Conservation (phyloP, 2,329 filamentous ascomycete genomes). For the Didymosphaeria variabile region DNA sequence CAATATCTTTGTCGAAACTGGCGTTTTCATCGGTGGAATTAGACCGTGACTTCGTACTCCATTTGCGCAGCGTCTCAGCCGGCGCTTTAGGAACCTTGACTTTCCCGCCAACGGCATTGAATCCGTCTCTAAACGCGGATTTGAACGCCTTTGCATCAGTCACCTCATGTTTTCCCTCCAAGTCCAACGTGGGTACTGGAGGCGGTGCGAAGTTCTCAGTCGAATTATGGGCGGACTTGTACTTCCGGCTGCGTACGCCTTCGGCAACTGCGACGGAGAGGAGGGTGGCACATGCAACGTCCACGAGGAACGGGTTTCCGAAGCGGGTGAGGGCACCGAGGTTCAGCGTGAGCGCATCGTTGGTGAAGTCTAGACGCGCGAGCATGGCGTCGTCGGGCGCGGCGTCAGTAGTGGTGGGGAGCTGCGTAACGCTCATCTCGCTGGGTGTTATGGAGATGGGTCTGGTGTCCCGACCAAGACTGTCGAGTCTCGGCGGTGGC, state of each 20-base stretch:
- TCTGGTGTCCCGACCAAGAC: constrained; percentile 29
- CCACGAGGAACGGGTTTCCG: constrained; percentile 57
- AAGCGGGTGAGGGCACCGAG: constrained; percentile 53
- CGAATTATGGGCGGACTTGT: constrained; percentile 23
- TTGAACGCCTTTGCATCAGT: constrained; percentile 41
- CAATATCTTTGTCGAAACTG: constrained; percentile 48
- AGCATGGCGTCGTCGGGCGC: constrained; percentile 51
- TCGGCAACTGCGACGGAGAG: constrained; percentile 58
- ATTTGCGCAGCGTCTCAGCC: constrained; percentile 33
- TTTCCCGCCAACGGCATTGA: constrained; percentile 41
- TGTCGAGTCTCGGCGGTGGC: constrained; percentile 37
- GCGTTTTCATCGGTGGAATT: constrained; percentile 15
- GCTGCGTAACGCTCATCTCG: constrained; percentile 43
- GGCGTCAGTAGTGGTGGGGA: constrained; percentile 48
- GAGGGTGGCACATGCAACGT: constrained; percentile 54
- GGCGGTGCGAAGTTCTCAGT: constrained; percentile 40
- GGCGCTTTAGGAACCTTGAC: constrained; percentile 29
- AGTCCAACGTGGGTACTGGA: constrained; percentile 38
- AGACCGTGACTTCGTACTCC: constrained; percentile 27
- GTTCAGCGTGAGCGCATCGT: constrained; percentile 55
- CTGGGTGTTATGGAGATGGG: constrained; percentile 45
- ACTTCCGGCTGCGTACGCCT: constrained; percentile 43
- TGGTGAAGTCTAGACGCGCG: constrained; percentile 55
- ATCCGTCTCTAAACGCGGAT: constrained; percentile 43
- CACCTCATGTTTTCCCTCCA: constrained; percentile 23